Percentiles rank a stretch among this genome's conserved stretches.
Evolutionary conservation across 75 land plant species (phyloP).

Genomic region (Picea glauca): DNA sequence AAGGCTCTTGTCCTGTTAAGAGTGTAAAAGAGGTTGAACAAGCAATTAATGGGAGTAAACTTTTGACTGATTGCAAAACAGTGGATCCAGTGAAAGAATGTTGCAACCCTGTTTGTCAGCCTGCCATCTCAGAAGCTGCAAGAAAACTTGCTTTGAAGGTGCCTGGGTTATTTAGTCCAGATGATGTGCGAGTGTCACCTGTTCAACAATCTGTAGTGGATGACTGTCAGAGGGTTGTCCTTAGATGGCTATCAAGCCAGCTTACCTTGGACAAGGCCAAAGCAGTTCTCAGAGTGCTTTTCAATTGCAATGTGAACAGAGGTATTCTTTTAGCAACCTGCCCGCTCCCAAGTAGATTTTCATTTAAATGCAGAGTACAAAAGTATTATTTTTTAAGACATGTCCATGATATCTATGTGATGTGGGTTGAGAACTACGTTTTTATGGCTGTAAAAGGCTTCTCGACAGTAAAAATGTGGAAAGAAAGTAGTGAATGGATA

Average conservation of each 20-base stretch:
- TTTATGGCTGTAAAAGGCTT: neutral
- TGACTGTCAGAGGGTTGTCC: conserved; percentile 68
- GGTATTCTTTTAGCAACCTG: conserved; percentile 28
- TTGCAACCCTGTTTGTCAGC: conserved; percentile 77
- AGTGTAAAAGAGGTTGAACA: conserved; percentile 58
- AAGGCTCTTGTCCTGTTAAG: conserved; percentile 67
- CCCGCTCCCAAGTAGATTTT: neutral
- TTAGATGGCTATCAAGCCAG: conserved; percentile 80
- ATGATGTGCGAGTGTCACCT: conserved; percentile 15
- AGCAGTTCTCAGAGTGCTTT: conserved; percentile 58
- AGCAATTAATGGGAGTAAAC: conserved; percentile 44
- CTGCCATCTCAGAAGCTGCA: conserved; percentile 67
- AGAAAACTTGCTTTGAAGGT: conserved; percentile 40
- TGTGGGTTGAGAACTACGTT: neutral
- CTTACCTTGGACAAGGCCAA: conserved; percentile 54
- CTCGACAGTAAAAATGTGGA: neutral
- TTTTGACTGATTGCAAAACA: conserved; percentile 69
- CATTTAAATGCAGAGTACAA: neutral
- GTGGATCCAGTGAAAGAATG: conserved; percentile 93
- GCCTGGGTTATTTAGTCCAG: conserved; percentile 15
- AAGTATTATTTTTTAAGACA: neutral
- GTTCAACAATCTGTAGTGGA: conserved; percentile 34
- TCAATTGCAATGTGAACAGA: conserved; percentile 84
- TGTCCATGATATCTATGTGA: neutral
- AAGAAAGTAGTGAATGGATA: neutral